Evolutionary conservation across 2,329 filamentous ascomycete species (phyloP).

Genomic region (Pyrenophora seminiperda): DNA sequence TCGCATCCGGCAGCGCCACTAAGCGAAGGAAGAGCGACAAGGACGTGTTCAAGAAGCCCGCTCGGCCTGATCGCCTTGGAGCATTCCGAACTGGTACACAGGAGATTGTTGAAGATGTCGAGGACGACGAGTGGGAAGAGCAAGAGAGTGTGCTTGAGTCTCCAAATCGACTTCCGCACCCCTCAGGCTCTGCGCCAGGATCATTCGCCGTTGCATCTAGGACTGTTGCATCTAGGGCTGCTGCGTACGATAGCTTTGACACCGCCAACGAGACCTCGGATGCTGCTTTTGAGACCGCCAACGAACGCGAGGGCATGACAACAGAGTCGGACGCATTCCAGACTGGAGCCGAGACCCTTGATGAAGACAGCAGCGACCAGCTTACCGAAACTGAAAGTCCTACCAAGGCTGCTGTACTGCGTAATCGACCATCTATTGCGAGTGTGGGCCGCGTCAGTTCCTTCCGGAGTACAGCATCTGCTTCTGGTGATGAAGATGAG

Average conservation of each 20-base stretch:
- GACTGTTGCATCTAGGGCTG: slow-evolving; percentile 43
- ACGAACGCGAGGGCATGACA: slow-evolving; percentile 69
- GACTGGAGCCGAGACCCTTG: slow-evolving; percentile 78
- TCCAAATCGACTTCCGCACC: slow-evolving; percentile 55
- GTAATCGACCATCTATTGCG: slow-evolving; percentile 50
- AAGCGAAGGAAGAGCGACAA: slow-evolving; percentile 64
- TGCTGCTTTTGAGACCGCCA: slow-evolving; percentile 71
- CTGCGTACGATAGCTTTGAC: slow-evolving; percentile 72
- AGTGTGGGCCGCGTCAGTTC: slow-evolving; percentile 66
- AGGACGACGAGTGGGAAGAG: slow-evolving; percentile 82
- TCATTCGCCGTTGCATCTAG: slow-evolving; percentile 41
- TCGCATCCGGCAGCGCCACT: slow-evolving; percentile 51
- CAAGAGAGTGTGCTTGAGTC: slow-evolving; percentile 63
- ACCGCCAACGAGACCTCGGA: slow-evolving; percentile 75
- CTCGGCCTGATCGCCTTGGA: slow-evolving; percentile 74
- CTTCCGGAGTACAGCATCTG: slow-evolving; percentile 86
- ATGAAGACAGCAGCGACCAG: slow-evolving; percentile 75
- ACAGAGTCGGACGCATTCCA: slow-evolving; percentile 96
- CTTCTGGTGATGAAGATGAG: slow-evolving; percentile 76
- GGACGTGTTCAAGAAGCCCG: slow-evolving; percentile 74
- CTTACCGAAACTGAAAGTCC: slow-evolving; percentile 79
- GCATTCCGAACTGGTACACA: slow-evolving; percentile 72
- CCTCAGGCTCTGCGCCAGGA: slow-evolving; percentile 35
- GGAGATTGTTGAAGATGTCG: slow-evolving; percentile 77
- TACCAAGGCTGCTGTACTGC: slow-evolving; percentile 31